phyloP scores from a whole-genome alignment of 345 rosid genomes.

The Camelina hispida region DNA sequence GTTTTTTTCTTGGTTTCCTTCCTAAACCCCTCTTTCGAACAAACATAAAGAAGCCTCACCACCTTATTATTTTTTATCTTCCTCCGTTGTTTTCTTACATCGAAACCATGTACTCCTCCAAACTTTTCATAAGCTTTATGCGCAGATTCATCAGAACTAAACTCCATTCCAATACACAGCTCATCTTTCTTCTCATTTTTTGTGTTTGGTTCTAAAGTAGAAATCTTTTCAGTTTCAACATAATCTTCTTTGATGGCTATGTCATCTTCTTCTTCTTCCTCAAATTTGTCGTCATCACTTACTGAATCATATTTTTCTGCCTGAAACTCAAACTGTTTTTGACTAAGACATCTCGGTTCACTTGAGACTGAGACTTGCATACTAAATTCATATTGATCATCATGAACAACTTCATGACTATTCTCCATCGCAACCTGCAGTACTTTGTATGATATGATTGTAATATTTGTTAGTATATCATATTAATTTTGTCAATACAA shows the following conservation, averaged over 20 bases:
- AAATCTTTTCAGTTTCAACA: too few relatives aligned
- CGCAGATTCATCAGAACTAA: background rate
- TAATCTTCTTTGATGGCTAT: background rate
- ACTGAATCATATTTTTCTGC: background rate
- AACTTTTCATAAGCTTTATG: background rate
- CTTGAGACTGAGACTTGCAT: too few relatives aligned
- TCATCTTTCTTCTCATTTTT: slow-evolving; percentile 8
- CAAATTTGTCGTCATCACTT: background rate
- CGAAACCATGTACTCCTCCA: background rate
- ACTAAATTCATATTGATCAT: too few relatives aligned
- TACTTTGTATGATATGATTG: too few relatives aligned
- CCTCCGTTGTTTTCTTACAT: background rate
- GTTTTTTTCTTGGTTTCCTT: background rate
- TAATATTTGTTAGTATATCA: too few relatives aligned
- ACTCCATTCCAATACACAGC: too few relatives aligned
- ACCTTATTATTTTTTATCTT: background rate
- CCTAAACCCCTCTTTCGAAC: slow-evolving; percentile 4
- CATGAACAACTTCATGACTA: too few relatives aligned
- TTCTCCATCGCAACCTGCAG: too few relatives aligned
- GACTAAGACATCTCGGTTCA: too few relatives aligned
- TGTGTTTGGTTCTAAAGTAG: background rate
- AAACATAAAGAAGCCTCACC: background rate
- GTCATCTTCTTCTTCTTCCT: background rate
- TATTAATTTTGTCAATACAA: background rate
- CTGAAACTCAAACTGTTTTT: too few relatives aligned